Evolutionary conservation across 2,329 filamentous ascomycete species (phyloP), one percentile per base, ranked within the genome.

Genomic region (Aaosphaeria pasadenensis): DNA sequence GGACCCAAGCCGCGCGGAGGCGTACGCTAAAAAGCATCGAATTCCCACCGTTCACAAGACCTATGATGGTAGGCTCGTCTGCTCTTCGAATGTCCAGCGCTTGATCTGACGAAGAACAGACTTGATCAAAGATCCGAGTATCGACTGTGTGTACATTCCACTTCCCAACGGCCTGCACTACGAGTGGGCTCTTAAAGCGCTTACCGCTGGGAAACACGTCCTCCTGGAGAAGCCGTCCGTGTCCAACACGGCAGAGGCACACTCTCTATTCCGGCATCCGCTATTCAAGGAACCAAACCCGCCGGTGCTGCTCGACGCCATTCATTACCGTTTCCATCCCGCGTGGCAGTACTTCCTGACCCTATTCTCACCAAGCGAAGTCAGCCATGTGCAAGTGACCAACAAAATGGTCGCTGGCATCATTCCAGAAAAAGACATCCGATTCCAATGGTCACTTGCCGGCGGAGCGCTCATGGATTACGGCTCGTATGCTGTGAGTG

Each of bases 11-110:
- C 76, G 69, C 44, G 81, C 80, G 1, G 62, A 72, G 43, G 69
- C 66, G 0, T 83, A 72, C 61, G 80, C 79, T 2, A 76, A 75
- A 53, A 77, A 74, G 49, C 66, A 82, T 58, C 67, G 67, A 6
- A 80, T 84, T 42, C 77, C 75, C 0, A 71, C 77, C 30, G 76
- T 79, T 6, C 69, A 75, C 54, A 62, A 70, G 46, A 66, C 67
- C 44, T 83, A 83, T 52, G 69, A 83, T 55, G 76, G 74, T 75
- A 61, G 30, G 57, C 6, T 24, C 4, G 36, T 47, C 32, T 45
- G 11, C 7, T 0, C 38, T 28, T 30, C 32, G 39, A 30, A 31
- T 45, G 32, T 17, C 24, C 24, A 28, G 17, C 17, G 17, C 17
- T 24, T 24, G 24, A 6, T 38, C 47, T 47, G 7, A 53, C 40